A percentile compares a stretch with the other conserved stretches of the same genome.
phyloP scores from a whole-genome alignment of 805 yeast genomes.

The Candida nitratophila region DNA sequence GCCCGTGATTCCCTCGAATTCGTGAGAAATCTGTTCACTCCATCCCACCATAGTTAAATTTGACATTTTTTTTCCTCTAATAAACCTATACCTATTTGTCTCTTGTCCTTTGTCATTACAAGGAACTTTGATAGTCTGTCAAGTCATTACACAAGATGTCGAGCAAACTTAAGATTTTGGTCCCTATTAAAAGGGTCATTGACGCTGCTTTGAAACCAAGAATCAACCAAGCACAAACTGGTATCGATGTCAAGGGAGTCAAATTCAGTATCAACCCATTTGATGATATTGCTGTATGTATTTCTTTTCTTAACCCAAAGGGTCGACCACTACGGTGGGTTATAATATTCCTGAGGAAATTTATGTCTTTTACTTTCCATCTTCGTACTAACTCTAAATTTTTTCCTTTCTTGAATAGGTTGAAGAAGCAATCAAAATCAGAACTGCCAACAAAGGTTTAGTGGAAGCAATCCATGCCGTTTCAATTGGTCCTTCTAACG shows the following conservation, averaged over 20 bases:
- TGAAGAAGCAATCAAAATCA: slow-evolving; percentile 84
- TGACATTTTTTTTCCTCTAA: too few relatives aligned
- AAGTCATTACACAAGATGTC: slow-evolving; percentile 20
- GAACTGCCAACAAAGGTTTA: slow-evolving; percentile 52
- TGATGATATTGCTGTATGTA: slow-evolving; percentile 78
- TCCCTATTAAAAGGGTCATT: slow-evolving; percentile 92
- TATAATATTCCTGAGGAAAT: too few relatives aligned
- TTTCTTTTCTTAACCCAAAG: background rate
- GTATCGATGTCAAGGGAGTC: slow-evolving; percentile 82
- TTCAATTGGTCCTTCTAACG: slow-evolving; percentile 78
- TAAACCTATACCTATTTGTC: too few relatives aligned
- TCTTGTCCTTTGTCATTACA: too few relatives aligned
- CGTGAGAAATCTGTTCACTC: too few relatives aligned
- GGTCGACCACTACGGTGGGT: too few relatives aligned
- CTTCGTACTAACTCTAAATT: background rate
- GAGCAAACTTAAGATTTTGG: slow-evolving; percentile 63
- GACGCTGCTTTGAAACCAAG: slow-evolving; percentile 93
- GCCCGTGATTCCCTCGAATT: too few relatives aligned
- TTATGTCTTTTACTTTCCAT: too few relatives aligned
- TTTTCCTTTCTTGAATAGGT: slow-evolving; percentile 22
- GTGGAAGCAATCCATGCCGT: slow-evolving; percentile 88
- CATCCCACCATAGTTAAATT: too few relatives aligned
- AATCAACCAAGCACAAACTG: slow-evolving; percentile 77
- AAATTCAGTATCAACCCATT: slow-evolving; percentile 94
- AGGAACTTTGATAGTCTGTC: too few relatives aligned